Base-by-base conservation (phyloP, 108 stramenopile species). In the Skeletonema marinoi region DNA sequence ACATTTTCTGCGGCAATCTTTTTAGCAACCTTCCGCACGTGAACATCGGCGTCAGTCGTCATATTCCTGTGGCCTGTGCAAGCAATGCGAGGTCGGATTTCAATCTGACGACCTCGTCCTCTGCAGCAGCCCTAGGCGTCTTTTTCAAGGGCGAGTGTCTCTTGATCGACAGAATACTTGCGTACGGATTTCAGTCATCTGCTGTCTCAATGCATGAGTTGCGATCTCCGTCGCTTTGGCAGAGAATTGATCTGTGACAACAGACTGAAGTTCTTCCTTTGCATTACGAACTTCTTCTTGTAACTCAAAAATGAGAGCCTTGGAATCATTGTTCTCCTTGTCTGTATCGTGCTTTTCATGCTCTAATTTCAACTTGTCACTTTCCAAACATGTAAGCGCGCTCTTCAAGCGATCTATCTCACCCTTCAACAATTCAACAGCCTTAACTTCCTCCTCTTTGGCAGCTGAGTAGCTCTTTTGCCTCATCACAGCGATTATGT, bases 231-330 rank as follows among this genome's bases (percentile, higher is more conserved):
- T 86, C 17, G 91, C 93, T 60, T 81, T 86, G 9, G 80, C 87
- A 36, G 89, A 82, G n/a, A 88, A 75, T 73, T 87, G 88, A 73
- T 94, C 90, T 14, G 91, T 94, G 0, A 90, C 67, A 69, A 78
- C 83, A 31, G 90, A 74, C 64, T 88, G 91, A 25, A 94, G 48
- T 50, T 85, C 82, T 44, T 86, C 85, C 38, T 88, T 88, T 3
- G 88, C 80, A 71, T 85, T 78, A 4, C 82, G 66, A 17, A 92
- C 74, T 68, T 92, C 91, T 54, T 89, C 86, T 65, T 90, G 79
- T 29, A 92, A 39, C 61, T 89, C 82, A 33, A 73, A 75, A 25
- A 88, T 48, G 46, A 89, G 65, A 41, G 70, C 62, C 35, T 78
- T 85, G 44, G 84, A 77, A 17, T 87, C 69, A 19, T 88, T 79